Conservation (phyloP, 805 yeast genomes). For the Candida arabinofermentans region DNA sequence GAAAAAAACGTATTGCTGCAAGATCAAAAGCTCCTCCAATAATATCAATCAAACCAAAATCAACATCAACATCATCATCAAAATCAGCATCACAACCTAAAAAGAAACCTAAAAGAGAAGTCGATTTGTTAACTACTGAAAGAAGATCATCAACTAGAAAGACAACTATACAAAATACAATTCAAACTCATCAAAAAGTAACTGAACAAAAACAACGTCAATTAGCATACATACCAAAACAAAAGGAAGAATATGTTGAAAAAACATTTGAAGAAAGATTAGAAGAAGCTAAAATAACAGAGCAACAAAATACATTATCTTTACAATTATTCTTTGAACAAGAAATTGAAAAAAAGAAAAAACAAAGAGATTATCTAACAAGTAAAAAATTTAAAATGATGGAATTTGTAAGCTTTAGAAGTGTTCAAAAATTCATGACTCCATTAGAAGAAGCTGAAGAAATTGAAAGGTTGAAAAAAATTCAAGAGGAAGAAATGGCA, state of each 20-base stretch:
- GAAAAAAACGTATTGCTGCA: constrained; percentile 34
- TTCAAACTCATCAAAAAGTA: constrained; percentile 70
- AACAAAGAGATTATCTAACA: constrained; percentile 67
- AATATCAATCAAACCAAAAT: constrained; percentile 26
- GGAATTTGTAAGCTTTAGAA: constrained; percentile 51
- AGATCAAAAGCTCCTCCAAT: constrained; percentile 36
- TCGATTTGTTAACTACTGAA: constrained; percentile 33
- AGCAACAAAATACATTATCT: constrained; percentile 67
- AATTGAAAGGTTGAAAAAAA: constrained; percentile 29
- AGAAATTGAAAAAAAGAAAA: constrained; percentile 74
- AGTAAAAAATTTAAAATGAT: constrained; percentile 60
- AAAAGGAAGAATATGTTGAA: constrained; percentile 35
- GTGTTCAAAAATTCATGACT: constrained; percentile 47
- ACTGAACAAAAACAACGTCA: constrained; percentile 63
- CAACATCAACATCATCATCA: constrained; percentile 10
- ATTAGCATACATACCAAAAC: constrained; percentile 20
- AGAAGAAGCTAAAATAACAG: constrained; percentile 86
- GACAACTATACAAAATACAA: constrained; percentile 72
- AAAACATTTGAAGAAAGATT: constrained; percentile 69
- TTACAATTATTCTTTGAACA: constrained; percentile 77
- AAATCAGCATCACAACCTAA: constrained; percentile 33
- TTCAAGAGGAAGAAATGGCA: constrained; percentile 32
- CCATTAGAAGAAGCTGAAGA: constrained; percentile 62
- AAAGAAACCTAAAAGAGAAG: constrained; percentile 14
- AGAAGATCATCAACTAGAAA: constrained; percentile 75